phyloP scores from a whole-genome alignment of 2,329 filamentous ascomycete species.

The Penicillium digitatum region DNA sequence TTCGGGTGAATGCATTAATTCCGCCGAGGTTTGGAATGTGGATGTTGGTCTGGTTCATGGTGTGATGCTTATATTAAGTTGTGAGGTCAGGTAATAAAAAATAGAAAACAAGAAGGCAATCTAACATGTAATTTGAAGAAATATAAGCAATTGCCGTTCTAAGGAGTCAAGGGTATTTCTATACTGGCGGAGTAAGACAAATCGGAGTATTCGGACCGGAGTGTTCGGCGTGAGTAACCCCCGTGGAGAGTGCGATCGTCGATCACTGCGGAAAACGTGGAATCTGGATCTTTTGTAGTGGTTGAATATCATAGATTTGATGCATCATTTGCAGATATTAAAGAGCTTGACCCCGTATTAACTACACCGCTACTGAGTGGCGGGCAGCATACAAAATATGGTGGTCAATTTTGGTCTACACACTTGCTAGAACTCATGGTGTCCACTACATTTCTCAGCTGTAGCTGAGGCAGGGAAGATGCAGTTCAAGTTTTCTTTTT shows the following conservation, averaged over 20 bases:
- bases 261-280: neutral
- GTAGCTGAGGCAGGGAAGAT: neutral
- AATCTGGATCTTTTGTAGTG: neutral
- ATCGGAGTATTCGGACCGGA: conserved; percentile 8
- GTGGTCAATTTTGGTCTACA: neutral
- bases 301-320: neutral
- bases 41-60: conserved; percentile 1
- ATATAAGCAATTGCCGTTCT: neutral
- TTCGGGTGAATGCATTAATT: conserved; percentile 7
- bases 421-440: neutral
- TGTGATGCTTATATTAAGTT: neutral
- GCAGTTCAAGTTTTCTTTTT: too few species aligned
- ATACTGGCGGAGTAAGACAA: conserved; percentile 1
- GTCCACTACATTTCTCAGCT: too few species aligned
- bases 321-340: neutral
- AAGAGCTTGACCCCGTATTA: neutral
- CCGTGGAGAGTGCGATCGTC: neutral
- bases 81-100: neutral
- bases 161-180: conserved; percentile 1
- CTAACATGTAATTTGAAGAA: neutral
- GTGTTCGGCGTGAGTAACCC: conserved; percentile 1
- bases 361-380: neutral
- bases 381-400: neutral
- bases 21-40: conserved; percentile 7
- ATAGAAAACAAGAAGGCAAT: neutral